Evolutionary conservation across 1,284 basidiomycete species (phyloP).

Genomic region (Ustilago lituana): DNA sequence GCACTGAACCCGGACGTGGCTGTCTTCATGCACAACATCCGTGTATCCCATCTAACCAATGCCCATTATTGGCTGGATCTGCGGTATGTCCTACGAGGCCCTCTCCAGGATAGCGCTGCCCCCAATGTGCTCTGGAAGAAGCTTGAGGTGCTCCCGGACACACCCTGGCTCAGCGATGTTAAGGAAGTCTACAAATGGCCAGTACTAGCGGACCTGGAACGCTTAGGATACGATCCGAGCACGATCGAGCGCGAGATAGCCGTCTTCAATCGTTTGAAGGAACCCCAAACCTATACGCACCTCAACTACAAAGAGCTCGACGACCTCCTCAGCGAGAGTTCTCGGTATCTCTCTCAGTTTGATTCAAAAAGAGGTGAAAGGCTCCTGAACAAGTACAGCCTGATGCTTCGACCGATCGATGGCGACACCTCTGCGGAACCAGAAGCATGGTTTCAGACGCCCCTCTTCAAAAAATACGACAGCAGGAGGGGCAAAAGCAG

Average conservation of each 20-base stretch:
- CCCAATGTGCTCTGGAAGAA: too few species aligned
- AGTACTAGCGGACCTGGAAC: slow-evolving; percentile 3
- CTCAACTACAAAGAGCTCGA: too few species aligned
- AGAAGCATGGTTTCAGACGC: slow-evolving; percentile 13
- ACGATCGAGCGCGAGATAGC: slow-evolving; percentile 8
- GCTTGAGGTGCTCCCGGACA: too few species aligned
- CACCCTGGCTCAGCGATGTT: slow-evolving; percentile 8
- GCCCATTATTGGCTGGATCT: neutral
- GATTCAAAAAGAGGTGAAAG: too few species aligned
- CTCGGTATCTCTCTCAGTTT: too few species aligned
- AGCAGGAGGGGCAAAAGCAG: too few species aligned
- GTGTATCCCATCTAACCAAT: neutral
- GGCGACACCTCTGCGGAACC: too few species aligned
- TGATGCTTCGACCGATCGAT: too few species aligned
- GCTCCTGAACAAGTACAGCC: too few species aligned
- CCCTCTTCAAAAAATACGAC: neutral
- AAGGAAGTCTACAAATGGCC: slow-evolving; percentile 5
- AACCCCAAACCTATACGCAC: too few species aligned
- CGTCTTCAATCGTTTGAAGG: neutral
- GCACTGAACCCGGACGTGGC: slow-evolving; percentile 13
- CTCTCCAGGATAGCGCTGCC: too few species aligned
- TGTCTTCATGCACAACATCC: slow-evolving; percentile 12
- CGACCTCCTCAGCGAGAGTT: too few species aligned
- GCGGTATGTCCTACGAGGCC: slow-evolving; percentile 6
- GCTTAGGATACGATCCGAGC: slow-evolving; percentile 10